A percentile compares a stretch with the other conserved stretches of the same genome.
These are phyloP conservation scores for Chiua virens DNA, from an alignment of 768 basidiomycete species.

Conservation along the genomic window DNA sequence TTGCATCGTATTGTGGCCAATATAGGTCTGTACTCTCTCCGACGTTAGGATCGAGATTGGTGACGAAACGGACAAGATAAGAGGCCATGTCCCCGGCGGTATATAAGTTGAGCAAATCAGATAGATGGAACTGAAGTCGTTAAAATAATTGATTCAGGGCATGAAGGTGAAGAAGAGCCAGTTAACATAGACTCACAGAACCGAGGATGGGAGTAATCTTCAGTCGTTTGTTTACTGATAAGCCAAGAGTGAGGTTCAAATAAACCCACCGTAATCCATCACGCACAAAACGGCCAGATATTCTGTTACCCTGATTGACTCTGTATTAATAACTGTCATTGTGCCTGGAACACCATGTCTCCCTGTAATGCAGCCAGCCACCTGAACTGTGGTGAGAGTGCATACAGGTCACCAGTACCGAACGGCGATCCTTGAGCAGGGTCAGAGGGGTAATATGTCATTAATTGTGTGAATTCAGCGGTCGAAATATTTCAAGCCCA, in stretches of 20 bases:
- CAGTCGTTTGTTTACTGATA: conserved; percentile 44
- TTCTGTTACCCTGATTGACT: conserved; percentile 37
- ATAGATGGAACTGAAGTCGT: conserved; percentile 37
- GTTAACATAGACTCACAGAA: conserved; percentile 32
- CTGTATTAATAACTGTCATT: conserved; percentile 47
- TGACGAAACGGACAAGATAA: conserved; percentile 30
- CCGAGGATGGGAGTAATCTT: conserved; percentile 46
- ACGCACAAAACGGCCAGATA: conserved; percentile 35
- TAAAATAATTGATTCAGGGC: background rate
- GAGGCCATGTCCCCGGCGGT: conserved; percentile 42
- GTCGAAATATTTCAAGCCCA: conserved; percentile 27
- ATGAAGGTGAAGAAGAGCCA: background rate
- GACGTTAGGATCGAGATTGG: too few relatives aligned
- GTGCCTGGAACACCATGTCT: conserved; percentile 50
- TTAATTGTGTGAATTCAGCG: conserved; percentile 25
- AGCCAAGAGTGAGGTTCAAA: too few relatives aligned
- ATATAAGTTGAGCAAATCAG: conserved; percentile 45
- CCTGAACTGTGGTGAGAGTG: conserved; percentile 49
- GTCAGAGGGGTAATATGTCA: conserved; percentile 37
- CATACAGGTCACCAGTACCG: conserved; percentile 45
- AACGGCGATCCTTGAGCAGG: too few relatives aligned
- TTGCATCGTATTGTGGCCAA: conserved; percentile 47
- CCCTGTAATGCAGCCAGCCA: conserved; percentile 50
- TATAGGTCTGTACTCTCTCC: conserved; percentile 26
- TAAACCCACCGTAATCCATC: background rate